phyloP scores from a whole-genome alignment of 768 basidiomycete genomes.

The Macrolepiota fuliginosa region DNA sequence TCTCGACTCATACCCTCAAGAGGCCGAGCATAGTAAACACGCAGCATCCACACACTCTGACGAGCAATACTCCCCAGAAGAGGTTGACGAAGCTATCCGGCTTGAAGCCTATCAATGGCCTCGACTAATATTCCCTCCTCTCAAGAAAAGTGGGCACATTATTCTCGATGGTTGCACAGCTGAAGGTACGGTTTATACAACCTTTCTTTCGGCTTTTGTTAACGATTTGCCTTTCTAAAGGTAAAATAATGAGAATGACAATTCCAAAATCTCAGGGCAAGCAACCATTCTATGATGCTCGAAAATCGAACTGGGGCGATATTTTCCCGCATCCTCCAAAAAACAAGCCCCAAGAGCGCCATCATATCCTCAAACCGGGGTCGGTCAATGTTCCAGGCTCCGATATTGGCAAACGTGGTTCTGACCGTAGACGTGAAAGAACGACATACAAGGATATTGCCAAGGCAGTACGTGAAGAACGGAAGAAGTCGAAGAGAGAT shows the following conservation, averaged over 20 bases:
- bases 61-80: slow-evolving; percentile 16
- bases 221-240: slow-evolving; percentile 37
- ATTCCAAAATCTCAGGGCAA: slow-evolving; percentile 95
- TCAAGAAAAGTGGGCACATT: slow-evolving; percentile 90
- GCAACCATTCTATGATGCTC: slow-evolving; percentile 91
- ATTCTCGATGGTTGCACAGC: slow-evolving; percentile 86
- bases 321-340: slow-evolving; percentile 90
- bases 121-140: slow-evolving; percentile 85
- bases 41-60: slow-evolving; percentile 1
- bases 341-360: slow-evolving; percentile 67
- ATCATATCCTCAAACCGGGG: slow-evolving; percentile 8
- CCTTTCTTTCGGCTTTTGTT: neutral
- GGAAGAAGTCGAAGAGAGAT: slow-evolving; percentile 23
- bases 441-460: slow-evolving; percentile 23
- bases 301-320: slow-evolving; percentile 94
- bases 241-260: slow-evolving; percentile 87
- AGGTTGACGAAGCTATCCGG: slow-evolving; percentile 55
- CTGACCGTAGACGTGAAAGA: slow-evolving; percentile 18
- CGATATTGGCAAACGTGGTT: slow-evolving; percentile 55
- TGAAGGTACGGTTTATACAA: slow-evolving; percentile 53
- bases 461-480: slow-evolving; percentile 22
- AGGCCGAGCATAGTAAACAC: slow-evolving; percentile 2
- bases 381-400: slow-evolving; percentile 4
- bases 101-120: slow-evolving; percentile 87
- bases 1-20: slow-evolving; percentile 3